Percentiles rank a stretch among this genome's conserved stretches.
Conservation (phyloP, 495 filamentous ascomycete genomes). For the Neurospora discreta region DNA sequence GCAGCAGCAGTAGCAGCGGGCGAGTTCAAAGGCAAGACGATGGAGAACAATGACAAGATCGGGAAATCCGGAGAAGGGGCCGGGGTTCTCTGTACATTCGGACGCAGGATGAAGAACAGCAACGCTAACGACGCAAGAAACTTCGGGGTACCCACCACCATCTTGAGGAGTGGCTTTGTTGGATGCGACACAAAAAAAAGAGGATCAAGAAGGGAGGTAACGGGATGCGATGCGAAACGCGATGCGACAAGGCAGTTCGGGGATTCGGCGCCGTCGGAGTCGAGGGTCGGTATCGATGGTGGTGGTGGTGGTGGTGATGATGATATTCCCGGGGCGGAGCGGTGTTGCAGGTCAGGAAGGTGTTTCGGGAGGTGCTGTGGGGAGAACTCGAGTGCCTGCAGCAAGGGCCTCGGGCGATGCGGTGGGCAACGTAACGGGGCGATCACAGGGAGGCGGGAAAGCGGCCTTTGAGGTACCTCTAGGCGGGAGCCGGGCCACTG, state of each 20-base stretch:
- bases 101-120: neutral
- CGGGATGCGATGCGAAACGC: neutral
- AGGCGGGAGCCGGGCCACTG: neutral
- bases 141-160: slow-evolving; percentile 31
- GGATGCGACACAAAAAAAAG: neutral
- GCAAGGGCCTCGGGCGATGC: neutral
- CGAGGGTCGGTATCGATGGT: neutral
- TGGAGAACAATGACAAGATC: neutral
- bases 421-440: neutral
- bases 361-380: neutral
- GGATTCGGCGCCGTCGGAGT: neutral
- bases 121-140: slow-evolving; percentile 1
- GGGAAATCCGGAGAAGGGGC: neutral
- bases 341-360: neutral
- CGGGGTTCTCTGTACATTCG: neutral
- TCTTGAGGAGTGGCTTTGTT: slow-evolving; percentile 15
- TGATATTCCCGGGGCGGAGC: neutral
- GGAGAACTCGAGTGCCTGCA: neutral
- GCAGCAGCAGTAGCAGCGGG: neutral
- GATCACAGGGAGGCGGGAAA: neutral
- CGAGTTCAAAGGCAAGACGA: neutral
- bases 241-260: neutral
- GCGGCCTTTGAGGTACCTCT: neutral
- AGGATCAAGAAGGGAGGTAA: neutral
- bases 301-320: neutral